Evolutionary conservation across 805 yeast species (phyloP).

Genomic region (Myxozyma melibiosi): DNA sequence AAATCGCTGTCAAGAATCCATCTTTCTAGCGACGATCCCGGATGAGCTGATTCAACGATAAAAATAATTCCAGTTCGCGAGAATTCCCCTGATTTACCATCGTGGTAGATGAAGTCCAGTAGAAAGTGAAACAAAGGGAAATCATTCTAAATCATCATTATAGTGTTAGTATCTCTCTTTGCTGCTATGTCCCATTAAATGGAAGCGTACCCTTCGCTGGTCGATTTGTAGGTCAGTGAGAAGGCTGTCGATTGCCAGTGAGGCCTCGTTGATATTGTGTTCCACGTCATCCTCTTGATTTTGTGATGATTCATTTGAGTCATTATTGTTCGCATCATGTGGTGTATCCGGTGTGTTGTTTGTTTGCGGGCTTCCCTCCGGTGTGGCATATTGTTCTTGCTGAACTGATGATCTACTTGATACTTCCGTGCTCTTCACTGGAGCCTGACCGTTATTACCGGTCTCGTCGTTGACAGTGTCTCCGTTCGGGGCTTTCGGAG

Average conservation of each 20-base stretch:
- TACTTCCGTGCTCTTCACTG: no score
- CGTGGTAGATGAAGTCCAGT: slow-evolving; percentile 36
- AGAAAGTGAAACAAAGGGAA: slow-evolving; percentile 39
- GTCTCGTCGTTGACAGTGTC: no score
- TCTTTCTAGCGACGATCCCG: slow-evolving; percentile 30
- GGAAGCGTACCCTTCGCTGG: slow-evolving; percentile 1
- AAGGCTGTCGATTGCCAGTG: slow-evolving; percentile 15
- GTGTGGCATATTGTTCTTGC: no score
- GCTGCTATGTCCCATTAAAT: neutral
- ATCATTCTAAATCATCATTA: slow-evolving; percentile 6
- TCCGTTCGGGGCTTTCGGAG: no score
- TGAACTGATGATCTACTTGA: no score
- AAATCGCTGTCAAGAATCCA: slow-evolving; percentile 39
- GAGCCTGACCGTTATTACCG: no score
- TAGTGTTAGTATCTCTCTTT: neutral
- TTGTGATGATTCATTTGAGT: neutral
- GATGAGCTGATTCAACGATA: slow-evolving; percentile 35
- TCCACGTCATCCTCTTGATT: neutral
- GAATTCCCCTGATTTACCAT: slow-evolving; percentile 37
- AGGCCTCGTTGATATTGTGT: slow-evolving; percentile 10
- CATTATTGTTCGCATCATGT: no score
- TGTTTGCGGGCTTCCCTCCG: no score
- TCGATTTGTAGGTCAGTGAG: slow-evolving; percentile 12
- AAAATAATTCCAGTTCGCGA: slow-evolving; percentile 38
- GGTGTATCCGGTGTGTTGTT: no score